Conservation (phyloP, 768 basidiomycete species). For the Pholiota molesta region DNA sequence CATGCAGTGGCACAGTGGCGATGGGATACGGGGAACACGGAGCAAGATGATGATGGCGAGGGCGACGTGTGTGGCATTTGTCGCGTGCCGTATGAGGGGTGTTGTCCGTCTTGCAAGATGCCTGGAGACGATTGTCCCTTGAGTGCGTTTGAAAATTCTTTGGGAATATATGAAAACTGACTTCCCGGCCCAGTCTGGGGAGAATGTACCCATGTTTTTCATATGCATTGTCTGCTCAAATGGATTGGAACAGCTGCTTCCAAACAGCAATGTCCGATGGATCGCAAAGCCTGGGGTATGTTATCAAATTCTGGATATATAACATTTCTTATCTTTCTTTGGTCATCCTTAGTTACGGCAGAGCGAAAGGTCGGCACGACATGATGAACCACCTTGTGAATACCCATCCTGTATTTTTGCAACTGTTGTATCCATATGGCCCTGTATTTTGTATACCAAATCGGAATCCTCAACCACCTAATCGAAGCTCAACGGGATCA, state of each 20-base stretch:
- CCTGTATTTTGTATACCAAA: neutral
- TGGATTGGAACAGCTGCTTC: constrained; percentile 91
- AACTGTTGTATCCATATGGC: neutral
- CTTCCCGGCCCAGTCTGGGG: constrained; percentile 82
- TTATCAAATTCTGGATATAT: constrained; percentile 8
- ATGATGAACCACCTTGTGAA: neutral
- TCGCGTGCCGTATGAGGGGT: constrained; percentile 89
- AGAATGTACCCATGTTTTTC: constrained; percentile 95
- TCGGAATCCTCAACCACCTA: neutral
- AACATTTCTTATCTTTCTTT: neutral
- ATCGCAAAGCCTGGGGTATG: constrained; percentile 90
- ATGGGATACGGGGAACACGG: constrained; percentile 63
- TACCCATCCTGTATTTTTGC: neutral
- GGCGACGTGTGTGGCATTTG: constrained; percentile 84
- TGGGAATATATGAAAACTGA: too few relatives aligned
- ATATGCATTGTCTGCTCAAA: constrained; percentile 97
- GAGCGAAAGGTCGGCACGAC: constrained; percentile 19
- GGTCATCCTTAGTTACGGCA: constrained; percentile 11
- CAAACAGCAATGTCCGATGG: constrained; percentile 99
- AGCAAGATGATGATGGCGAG: constrained; percentile 49
- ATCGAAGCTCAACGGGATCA: neutral
- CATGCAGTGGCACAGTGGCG: constrained; percentile 89
- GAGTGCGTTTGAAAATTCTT: constrained; percentile 16
- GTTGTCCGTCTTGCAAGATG: constrained; percentile 94
- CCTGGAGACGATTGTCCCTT: constrained; percentile 77